Conservation (phyloP, 2,329 filamentous ascomycete species). For the Monilinia vaccinii-corymbosi region DNA sequence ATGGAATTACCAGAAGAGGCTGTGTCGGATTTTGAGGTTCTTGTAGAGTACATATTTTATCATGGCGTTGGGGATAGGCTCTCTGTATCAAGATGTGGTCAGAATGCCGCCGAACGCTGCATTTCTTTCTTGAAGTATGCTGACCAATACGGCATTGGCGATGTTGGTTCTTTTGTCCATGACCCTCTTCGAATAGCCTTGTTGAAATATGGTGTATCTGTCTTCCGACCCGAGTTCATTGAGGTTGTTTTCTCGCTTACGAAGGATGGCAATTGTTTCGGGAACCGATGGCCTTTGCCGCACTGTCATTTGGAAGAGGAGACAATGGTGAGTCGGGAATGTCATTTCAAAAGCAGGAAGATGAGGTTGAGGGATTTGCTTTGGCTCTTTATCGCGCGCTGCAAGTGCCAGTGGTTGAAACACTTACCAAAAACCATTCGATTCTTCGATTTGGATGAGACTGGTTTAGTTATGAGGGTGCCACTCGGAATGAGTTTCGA, state of each 20-base stretch:
- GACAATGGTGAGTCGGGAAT: too few relatives aligned
- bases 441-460: too few relatives aligned
- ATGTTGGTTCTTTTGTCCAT: not conserved
- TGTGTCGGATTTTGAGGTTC: not conserved
- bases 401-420: too few relatives aligned
- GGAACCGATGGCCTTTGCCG: not conserved
- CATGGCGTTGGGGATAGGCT: not conserved
- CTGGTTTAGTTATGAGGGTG: too few relatives aligned
- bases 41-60: not conserved
- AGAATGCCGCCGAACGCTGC: too few relatives aligned
- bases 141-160: not conserved
- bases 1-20: slow-evolving; percentile 5
- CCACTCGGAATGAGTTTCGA: too few relatives aligned
- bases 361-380: not conserved
- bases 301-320: not conserved
- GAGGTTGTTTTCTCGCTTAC: not conserved
- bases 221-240: not conserved
- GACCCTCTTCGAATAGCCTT: not conserved
- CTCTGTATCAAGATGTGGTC: too few relatives aligned
- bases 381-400: too few relatives aligned
- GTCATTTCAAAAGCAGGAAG: not conserved
- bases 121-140: not conserved
- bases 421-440: too few relatives aligned
- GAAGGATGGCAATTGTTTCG: not conserved
- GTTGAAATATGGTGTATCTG: rapidly evolving